These are phyloP conservation scores for Rosa chinensis DNA, from an alignment of 306 rosid species.

Conservation along the genomic window DNA sequence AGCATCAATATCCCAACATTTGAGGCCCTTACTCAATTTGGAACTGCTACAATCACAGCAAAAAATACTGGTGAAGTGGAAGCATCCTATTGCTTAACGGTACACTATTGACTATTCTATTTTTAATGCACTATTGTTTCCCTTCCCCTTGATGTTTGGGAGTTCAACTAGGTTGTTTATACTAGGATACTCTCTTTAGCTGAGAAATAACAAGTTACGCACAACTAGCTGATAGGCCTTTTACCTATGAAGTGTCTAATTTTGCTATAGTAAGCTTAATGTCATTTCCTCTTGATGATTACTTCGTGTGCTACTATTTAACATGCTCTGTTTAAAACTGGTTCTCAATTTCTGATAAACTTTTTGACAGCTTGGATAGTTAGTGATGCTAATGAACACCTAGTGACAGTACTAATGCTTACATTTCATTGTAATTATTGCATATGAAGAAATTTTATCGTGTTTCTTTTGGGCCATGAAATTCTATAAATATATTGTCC, in stretches of 20 bases:
- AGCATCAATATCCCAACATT: slow-evolving; percentile 79
- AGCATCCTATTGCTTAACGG: slow-evolving; percentile 98
- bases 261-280: background rate
- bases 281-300: background rate
- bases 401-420: background rate
- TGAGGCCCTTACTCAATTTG: slow-evolving; percentile 86
- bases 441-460: too few relatives aligned
- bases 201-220: background rate
- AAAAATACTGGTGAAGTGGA: slow-evolving; percentile 90
- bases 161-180: background rate
- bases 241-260: background rate
- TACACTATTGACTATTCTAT: slow-evolving; percentile 20
- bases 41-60: slow-evolving; percentile 72
- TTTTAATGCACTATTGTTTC: background rate
- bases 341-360: background rate
- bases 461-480: too few relatives aligned
- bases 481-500: too few relatives aligned
- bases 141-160: background rate
- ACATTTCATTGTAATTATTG: background rate
- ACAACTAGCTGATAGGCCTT: background rate
- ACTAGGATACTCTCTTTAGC: background rate
- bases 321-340: background rate
- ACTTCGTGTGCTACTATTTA: background rate
- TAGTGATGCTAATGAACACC: background rate
- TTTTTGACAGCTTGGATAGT: background rate